Conservation (phyloP, 2,329 filamentous ascomycete species). For the Pseudogymnoascus pannorum region DNA sequence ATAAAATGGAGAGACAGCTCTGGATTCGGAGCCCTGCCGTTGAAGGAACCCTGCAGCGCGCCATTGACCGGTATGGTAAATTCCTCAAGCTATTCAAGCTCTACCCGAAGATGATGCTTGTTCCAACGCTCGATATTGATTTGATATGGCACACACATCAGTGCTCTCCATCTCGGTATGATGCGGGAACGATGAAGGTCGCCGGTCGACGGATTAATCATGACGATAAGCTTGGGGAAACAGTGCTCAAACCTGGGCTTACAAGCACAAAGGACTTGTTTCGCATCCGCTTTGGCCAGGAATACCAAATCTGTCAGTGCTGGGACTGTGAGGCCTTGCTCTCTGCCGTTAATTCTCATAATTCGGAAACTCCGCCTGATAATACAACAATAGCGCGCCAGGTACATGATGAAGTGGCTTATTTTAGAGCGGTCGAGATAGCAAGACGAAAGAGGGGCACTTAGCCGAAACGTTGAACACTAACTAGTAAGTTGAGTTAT, state of each 20-base stretch:
- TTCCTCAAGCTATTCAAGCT: slow-evolving; percentile 32
- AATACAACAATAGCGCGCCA: neutral
- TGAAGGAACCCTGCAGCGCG: slow-evolving; percentile 30
- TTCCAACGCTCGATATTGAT: slow-evolving; percentile 38
- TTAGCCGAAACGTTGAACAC: too few relatives aligned
- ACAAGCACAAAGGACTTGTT: slow-evolving; percentile 27
- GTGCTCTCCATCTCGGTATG: slow-evolving; percentile 28
- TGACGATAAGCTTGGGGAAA: slow-evolving; percentile 32
- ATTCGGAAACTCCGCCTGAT: neutral
- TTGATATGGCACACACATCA: slow-evolving; percentile 40
- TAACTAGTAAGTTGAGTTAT: too few relatives aligned
- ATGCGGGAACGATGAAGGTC: slow-evolving; percentile 10
- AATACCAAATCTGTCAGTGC: slow-evolving; percentile 32
- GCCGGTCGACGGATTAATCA: slow-evolving; percentile 21
- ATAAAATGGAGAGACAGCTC: slow-evolving; percentile 35
- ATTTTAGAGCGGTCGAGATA: neutral
- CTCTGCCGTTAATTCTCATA: slow-evolving; percentile 16
- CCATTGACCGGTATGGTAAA: slow-evolving; percentile 32
- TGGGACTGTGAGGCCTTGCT: slow-evolving; percentile 33
- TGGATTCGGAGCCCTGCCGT: slow-evolving; percentile 35
- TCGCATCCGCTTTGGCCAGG: slow-evolving; percentile 28
- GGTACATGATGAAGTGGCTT: neutral
- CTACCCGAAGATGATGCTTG: slow-evolving; percentile 26
- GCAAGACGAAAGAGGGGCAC: neutral
- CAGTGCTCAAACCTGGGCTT: slow-evolving; percentile 24